phyloP scores from a whole-genome alignment of 257 asterid species.

The Solanum medicagineum region DNA sequence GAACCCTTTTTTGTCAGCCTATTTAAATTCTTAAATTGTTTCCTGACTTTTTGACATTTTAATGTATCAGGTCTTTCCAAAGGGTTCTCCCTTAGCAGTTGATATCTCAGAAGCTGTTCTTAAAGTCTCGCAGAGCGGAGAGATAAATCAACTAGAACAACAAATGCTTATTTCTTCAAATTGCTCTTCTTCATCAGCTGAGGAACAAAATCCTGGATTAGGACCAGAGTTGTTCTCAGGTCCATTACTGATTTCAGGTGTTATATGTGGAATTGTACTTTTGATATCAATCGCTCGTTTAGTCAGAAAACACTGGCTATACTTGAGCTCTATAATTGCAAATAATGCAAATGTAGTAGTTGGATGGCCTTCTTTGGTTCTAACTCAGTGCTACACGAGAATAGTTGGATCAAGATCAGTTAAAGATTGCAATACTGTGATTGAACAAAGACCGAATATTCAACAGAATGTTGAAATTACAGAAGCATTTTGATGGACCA shows the following conservation, averaged over 20 bases:
- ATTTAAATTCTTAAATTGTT: neutral
- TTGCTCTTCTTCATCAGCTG: conserved; percentile 14
- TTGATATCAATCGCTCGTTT: neutral
- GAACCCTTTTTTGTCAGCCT: neutral
- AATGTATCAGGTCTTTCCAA: conserved; percentile 34
- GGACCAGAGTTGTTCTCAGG: conserved; percentile 32
- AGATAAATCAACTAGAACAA: conserved; percentile 19
- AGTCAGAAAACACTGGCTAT: neutral
- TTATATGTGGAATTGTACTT: conserved; percentile 9
- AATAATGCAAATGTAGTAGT: neutral
- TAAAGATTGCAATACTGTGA: neutral
- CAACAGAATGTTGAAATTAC: neutral
- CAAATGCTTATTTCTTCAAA: conserved; percentile 16
- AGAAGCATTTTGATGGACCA: neutral
- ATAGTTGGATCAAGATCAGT: neutral
- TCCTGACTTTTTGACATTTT: neutral
- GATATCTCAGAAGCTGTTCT: conserved; percentile 52
- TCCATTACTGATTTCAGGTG: conserved; percentile 19
- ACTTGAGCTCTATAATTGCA: neutral
- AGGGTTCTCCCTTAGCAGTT: conserved; percentile 32
- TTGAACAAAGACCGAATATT: neutral
- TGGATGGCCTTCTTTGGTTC: conserved; percentile 2
- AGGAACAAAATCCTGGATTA: conserved; percentile 5
- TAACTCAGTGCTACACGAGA: neutral
- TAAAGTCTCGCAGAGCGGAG: conserved; percentile 36